These are phyloP conservation scores for Rhodamnia argentea DNA, from an alignment of 345 rosid species.

Conservation along the genomic window DNA sequence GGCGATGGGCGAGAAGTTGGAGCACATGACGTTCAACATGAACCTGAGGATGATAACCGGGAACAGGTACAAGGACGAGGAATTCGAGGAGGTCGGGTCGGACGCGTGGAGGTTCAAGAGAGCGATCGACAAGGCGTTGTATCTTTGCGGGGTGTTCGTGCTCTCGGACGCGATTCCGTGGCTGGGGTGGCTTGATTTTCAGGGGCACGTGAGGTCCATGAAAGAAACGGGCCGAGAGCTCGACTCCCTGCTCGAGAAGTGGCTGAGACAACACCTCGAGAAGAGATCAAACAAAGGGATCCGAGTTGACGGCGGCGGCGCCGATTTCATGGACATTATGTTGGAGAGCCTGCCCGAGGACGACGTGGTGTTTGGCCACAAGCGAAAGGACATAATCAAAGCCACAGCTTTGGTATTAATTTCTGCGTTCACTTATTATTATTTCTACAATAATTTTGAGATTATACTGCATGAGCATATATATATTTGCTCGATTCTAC, in stretches of 20 bases:
- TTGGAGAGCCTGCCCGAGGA: background rate
- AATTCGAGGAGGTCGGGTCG: background rate
- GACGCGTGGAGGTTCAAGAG: constrained; percentile 1
- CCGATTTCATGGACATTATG: constrained; percentile 6
- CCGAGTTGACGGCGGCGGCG: background rate
- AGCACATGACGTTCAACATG: constrained; percentile 2
- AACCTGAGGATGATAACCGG: constrained; percentile 3
- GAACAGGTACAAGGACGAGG: background rate
- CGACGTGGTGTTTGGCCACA: background rate
- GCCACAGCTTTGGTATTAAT: constrained; percentile 11
- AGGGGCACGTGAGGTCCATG: constrained; percentile 10
- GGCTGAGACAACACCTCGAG: constrained; percentile 4
- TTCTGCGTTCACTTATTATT: background rate
- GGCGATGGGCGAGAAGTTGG: background rate
- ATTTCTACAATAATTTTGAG: background rate
- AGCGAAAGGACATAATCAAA: background rate
- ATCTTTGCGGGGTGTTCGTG: constrained; percentile 5
- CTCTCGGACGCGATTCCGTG: constrained; percentile 7
- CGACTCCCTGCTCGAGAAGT: constrained; percentile 2
- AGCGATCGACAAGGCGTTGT: background rate
- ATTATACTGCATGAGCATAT: background rate
- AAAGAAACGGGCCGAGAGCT: constrained; percentile 2
- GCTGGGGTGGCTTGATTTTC: constrained; percentile 3
- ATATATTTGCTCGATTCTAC: background rate
- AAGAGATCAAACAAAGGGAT: background rate